phyloP scores from a whole-genome alignment of 2,329 filamentous ascomycete species.

The Seiridium unicorne region DNA sequence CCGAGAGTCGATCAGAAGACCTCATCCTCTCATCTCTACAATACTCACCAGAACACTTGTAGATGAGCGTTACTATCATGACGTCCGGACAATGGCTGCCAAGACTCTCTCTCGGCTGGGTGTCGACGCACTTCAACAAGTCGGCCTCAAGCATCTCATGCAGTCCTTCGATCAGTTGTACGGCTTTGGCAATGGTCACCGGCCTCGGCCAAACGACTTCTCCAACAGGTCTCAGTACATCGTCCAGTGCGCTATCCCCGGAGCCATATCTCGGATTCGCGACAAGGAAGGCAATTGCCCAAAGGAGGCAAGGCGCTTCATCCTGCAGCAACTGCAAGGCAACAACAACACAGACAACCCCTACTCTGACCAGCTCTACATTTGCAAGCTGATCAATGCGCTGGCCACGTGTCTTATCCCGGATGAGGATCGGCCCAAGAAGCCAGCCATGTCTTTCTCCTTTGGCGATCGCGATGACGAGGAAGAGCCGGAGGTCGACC shows the following conservation, averaged over 20 bases:
- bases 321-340: constrained; percentile 85
- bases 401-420: constrained; percentile 59
- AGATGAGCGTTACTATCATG: constrained; percentile 90
- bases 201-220: constrained; percentile 89
- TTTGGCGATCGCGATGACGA: constrained; percentile 40
- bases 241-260: constrained; percentile 79
- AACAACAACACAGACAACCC: constrained; percentile 93
- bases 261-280: constrained; percentile 75
- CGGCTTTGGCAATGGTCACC: constrained; percentile 74
- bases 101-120: constrained; percentile 76
- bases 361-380: constrained; percentile 86
- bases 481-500: constrained; percentile 37
- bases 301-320: constrained; percentile 73
- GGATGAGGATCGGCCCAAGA: constrained; percentile 35
- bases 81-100: constrained; percentile 84
- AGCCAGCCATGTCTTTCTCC: constrained; percentile 42
- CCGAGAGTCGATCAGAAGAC: constrained; percentile 42
- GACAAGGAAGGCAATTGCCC: constrained; percentile 76
- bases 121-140: constrained; percentile 64
- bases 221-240: constrained; percentile 81
- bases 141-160: constrained; percentile 80
- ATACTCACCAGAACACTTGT: constrained; percentile 87
- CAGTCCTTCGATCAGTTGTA: constrained; percentile 87
- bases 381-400: constrained; percentile 72
- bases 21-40: constrained; percentile 81